Evolutionary conservation across 768 basidiomycete genomes (phyloP).

Genomic region (Nidula microcarpa): DNA sequence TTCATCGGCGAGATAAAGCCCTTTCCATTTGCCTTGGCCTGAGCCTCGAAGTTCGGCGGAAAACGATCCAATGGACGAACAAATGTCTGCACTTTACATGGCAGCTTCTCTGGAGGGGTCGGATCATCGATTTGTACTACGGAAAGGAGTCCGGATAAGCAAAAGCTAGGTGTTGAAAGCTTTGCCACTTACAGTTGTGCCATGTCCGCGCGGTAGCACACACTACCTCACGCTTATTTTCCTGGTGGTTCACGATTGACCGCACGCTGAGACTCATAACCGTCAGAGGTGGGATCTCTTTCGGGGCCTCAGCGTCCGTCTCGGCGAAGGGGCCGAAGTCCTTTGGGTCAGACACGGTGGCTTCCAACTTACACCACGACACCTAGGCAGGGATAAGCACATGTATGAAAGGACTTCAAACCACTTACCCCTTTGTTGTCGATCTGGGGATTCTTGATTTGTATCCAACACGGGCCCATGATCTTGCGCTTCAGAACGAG

Average conservation of each 20-base stretch:
- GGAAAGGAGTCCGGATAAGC: background rate
- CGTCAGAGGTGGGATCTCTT: slow-evolving; percentile 84
- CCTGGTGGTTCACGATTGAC: slow-evolving; percentile 90
- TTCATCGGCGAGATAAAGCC: slow-evolving; percentile 70
- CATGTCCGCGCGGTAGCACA: slow-evolving; percentile 83
- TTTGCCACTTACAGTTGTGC: slow-evolving; percentile 48
- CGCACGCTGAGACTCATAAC: slow-evolving; percentile 86
- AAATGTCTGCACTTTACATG: slow-evolving; percentile 81
- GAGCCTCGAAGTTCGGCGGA: slow-evolving; percentile 78
- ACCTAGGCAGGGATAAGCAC: slow-evolving; percentile 44
- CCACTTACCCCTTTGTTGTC: slow-evolving; percentile 74
- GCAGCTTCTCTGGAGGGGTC: slow-evolving; percentile 83
- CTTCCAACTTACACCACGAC: slow-evolving; percentile 97
- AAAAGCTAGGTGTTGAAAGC: background rate
- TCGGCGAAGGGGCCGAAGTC: slow-evolving; percentile 83
- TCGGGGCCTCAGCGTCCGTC: slow-evolving; percentile 62
- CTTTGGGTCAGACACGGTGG: slow-evolving; percentile 78
- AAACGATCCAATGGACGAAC: slow-evolving; percentile 87
- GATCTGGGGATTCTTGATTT: slow-evolving; percentile 71
- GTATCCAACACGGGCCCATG: slow-evolving; percentile 98
- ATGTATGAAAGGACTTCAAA: background rate
- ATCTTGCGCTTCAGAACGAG: slow-evolving; percentile 95
- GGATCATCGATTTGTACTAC: slow-evolving; percentile 88
- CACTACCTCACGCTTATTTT: slow-evolving; percentile 92
- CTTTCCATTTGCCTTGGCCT: slow-evolving; percentile 59